A percentile compares a stretch with the other conserved stretches of the same genome.
Evolutionary conservation across 495 filamentous ascomycete species (phyloP).

Genomic region (Penicillium roqueforti): DNA sequence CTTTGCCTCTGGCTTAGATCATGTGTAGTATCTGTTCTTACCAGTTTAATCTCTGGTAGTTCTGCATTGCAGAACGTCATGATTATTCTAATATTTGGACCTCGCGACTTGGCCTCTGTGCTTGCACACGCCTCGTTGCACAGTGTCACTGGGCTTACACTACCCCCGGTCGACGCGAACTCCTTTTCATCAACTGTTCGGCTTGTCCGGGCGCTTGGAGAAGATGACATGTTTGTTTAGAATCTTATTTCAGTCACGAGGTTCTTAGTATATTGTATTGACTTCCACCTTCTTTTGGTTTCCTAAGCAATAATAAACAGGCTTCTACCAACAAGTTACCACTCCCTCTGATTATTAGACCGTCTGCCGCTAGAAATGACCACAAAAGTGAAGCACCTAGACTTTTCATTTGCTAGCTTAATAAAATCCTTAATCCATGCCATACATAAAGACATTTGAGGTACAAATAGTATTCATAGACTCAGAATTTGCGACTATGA

Average conservation of each 20-base stretch:
- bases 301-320: too few relatives aligned
- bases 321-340: too few relatives aligned
- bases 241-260: too few relatives aligned
- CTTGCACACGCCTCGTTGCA: conserved; percentile 72
- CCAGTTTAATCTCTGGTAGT: conserved; percentile 85
- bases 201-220: not conserved
- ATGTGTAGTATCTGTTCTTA: conserved; percentile 99
- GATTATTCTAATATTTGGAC: conserved; percentile 82
- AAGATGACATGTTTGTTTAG: not conserved
- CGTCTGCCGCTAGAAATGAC: too few relatives aligned
- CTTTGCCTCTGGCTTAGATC: conserved; percentile 71
- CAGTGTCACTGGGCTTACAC: conserved; percentile 88
- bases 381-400: too few relatives aligned
- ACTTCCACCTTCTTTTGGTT: too few relatives aligned
- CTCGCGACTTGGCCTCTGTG: conserved; percentile 60
- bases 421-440: too few relatives aligned
- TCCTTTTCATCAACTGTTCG: conserved; percentile 34
- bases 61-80: conserved; percentile 65
- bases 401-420: too few relatives aligned
- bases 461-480: not conserved
- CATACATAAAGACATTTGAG: not conserved
- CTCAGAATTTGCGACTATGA: not conserved
- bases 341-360: too few relatives aligned
- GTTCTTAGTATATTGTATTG: too few relatives aligned
- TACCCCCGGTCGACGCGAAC: conserved; percentile 81